Conservation (phyloP, 345 rosid species). For the Camelina neglecta region DNA sequence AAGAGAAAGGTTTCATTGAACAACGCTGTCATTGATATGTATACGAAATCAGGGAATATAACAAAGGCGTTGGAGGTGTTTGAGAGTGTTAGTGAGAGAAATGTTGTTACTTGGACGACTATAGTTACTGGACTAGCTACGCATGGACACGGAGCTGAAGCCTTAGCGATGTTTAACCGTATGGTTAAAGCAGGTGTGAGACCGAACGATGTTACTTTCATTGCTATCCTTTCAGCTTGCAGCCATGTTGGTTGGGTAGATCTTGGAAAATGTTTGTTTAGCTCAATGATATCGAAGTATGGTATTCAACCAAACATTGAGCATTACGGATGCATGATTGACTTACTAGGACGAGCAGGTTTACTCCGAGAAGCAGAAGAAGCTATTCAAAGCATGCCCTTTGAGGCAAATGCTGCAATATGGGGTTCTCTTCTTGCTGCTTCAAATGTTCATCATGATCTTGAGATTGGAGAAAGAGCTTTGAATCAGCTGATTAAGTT, state of each 20-base stretch:
- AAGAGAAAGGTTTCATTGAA: conserved; percentile 49
- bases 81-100: conserved; percentile 52
- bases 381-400: conserved; percentile 61
- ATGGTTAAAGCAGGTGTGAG: conserved; percentile 56
- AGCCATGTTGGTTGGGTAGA: conserved; percentile 70
- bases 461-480: conserved; percentile 64
- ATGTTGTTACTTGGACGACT: conserved; percentile 74
- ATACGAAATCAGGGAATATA: conserved; percentile 69
- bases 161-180: conserved; percentile 63
- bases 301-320: conserved; percentile 59
- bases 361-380: conserved; percentile 61
- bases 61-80: conserved; percentile 60
- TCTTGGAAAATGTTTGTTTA: conserved; percentile 53
- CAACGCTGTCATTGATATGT: conserved; percentile 76
- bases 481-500: conserved; percentile 55
- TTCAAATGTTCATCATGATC: conserved; percentile 60
- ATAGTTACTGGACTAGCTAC: conserved; percentile 69
- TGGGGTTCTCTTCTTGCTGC: conserved; percentile 89
- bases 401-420: conserved; percentile 67
- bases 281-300: conserved; percentile 50
- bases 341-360: conserved; percentile 73
- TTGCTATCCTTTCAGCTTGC: conserved; percentile 78
- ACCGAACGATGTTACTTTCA: conserved; percentile 76
- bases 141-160: conserved; percentile 69
- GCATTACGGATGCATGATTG: conserved; percentile 80